Conservation (phyloP, 2,329 filamentous ascomycete species). For the Scopulariopsis brevicaulis region DNA sequence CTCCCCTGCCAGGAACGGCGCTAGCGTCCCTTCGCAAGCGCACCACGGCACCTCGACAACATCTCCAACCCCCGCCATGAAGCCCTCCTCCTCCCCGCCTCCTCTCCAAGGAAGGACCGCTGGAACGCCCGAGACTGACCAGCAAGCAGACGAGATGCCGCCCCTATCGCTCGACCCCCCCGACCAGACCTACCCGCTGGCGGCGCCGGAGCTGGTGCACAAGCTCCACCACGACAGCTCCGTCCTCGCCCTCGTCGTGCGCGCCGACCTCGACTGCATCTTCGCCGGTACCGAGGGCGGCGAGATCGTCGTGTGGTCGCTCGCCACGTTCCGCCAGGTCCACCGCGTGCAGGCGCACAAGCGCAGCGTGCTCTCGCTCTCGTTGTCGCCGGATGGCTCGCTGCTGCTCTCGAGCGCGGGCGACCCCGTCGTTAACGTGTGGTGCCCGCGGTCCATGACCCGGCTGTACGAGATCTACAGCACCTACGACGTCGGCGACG, state of each 20-base stretch:
- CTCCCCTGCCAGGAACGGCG: background rate
- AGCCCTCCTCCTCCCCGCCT: background rate
- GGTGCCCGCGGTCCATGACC: conserved; percentile 67
- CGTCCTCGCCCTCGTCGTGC: conserved; percentile 73
- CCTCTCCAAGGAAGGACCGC: background rate
- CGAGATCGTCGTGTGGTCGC: conserved; percentile 84
- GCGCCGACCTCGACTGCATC: conserved; percentile 64
- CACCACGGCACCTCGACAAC: background rate
- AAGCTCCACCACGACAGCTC: conserved; percentile 67
- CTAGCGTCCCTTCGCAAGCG: background rate
- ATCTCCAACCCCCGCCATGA: background rate
- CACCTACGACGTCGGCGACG: conserved; percentile 85
- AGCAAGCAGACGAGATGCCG: conserved; percentile 1
- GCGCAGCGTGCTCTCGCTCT: conserved; percentile 79
- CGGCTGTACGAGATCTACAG: conserved; percentile 86
- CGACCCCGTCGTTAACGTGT: conserved; percentile 90
- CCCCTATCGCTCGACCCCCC: background rate
- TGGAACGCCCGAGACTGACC: background rate
- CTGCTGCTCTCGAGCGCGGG: conserved; percentile 87
- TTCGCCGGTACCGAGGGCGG: conserved; percentile 91
- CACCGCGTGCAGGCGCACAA: conserved; percentile 78
- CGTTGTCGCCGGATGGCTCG: conserved; percentile 61
- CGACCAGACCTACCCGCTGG: conserved; percentile 10
- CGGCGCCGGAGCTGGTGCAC: conserved; percentile 55
- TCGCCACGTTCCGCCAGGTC: conserved; percentile 76